phyloP scores from a whole-genome alignment of 176 grass and related monocot species.

The Tuctoria greenei region DNA sequence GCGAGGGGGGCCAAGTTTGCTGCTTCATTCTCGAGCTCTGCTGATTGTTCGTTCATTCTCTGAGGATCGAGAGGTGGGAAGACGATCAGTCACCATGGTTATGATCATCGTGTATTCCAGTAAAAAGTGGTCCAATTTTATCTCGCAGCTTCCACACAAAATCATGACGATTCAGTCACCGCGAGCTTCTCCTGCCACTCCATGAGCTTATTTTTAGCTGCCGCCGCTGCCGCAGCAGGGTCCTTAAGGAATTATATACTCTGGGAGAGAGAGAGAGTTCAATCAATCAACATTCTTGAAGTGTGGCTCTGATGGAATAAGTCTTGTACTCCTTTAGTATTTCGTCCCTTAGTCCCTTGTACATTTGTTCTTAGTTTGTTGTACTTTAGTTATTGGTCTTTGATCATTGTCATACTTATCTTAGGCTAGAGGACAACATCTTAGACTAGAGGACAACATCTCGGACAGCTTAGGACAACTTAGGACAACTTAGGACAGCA shows the following conservation, averaged over 20 bases:
- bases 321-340: too few species aligned
- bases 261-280: background rate
- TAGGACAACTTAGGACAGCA: too few species aligned
- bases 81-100: background rate
- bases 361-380: too few species aligned
- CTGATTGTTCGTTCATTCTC: slow-evolving; percentile 65
- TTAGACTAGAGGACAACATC: too few species aligned
- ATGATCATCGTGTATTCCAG: background rate
- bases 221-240: slow-evolving; percentile 75
- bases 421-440: too few species aligned
- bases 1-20: slow-evolving; percentile 71
- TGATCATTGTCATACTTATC: too few species aligned
- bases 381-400: too few species aligned
- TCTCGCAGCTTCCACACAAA: background rate
- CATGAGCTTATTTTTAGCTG: slow-evolving; percentile 80
- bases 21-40: slow-evolving; percentile 77
- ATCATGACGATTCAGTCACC: slow-evolving; percentile 32
- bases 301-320: too few species aligned
- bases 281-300: background rate
- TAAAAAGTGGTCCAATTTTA: background rate
- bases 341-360: too few species aligned
- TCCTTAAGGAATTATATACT: slow-evolving; percentile 52
- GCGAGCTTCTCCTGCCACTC: slow-evolving; percentile 85
- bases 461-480: too few species aligned
- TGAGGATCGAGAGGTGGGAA: slow-evolving; percentile 21